phyloP scores from a whole-genome alignment of 108 stramenopile species.

The Schizochytrium sp. region DNA sequence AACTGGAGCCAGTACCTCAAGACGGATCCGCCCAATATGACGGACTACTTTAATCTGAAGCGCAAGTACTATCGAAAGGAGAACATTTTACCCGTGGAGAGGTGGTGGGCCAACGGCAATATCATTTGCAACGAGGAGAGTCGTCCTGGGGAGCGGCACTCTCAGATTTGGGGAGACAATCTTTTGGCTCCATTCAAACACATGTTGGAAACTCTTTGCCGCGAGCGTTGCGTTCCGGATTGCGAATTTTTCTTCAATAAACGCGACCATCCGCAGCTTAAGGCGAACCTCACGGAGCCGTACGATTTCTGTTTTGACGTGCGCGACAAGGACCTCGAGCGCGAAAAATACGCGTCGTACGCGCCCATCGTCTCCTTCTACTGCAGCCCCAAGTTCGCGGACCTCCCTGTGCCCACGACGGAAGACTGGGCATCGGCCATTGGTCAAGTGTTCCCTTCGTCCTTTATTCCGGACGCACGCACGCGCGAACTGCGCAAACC shows the following conservation, averaged over 20 bases:
- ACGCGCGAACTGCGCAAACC: slow-evolving; percentile 63
- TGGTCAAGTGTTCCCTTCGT: slow-evolving; percentile 61
- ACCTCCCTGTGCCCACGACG: slow-evolving; percentile 95
- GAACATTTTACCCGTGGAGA: slow-evolving; percentile 59
- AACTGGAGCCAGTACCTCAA: slow-evolving; percentile 69
- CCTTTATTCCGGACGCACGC: slow-evolving; percentile 49
- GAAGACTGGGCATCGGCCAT: slow-evolving; percentile 99
- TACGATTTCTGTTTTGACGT: slow-evolving; percentile 97
- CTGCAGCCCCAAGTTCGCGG: slow-evolving; percentile 81
- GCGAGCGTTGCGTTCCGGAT: slow-evolving; percentile 74
- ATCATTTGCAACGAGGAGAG: slow-evolving; percentile 96
- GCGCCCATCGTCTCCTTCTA: slow-evolving; percentile 96
- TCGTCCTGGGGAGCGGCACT: slow-evolving; percentile 52
- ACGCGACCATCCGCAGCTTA: slow-evolving; percentile 97
- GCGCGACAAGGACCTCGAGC: slow-evolving; percentile 84
- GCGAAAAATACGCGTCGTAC: slow-evolving; percentile 79
- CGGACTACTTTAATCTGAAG: slow-evolving; percentile 74
- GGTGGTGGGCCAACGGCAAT: slow-evolving; percentile 99
- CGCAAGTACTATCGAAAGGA: slow-evolving; percentile 72
- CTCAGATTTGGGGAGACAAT: slow-evolving; percentile 92
- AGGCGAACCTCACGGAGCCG: slow-evolving; percentile 91
- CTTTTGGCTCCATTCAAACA: slow-evolving; percentile 86
- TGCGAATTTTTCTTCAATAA: slow-evolving; percentile 99
- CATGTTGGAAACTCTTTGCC: slow-evolving; percentile 86
- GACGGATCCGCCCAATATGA: slow-evolving; percentile 67